Evolutionary conservation across 768 basidiomycete genomes (phyloP), one percentile per base, ranked within the genome.

Genomic region (Amanita inopinata): DNA sequence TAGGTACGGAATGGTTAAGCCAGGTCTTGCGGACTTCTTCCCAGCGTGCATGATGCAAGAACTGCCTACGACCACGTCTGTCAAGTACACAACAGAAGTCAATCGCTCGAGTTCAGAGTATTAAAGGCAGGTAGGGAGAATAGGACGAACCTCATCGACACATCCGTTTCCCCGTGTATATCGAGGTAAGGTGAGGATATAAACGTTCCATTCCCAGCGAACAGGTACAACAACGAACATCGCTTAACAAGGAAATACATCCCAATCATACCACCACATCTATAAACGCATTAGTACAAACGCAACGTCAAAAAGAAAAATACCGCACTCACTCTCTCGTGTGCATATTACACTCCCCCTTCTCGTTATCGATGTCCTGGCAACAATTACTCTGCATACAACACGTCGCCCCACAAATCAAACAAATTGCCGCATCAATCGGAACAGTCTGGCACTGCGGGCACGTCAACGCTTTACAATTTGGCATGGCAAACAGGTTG

Each of bases 311-410:
- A 50, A 40, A 38, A 22, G 33, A 24, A 34, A 22, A 45, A 42
- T 24, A n/a, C n/a, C n/a, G 23, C 5, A 80, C 91, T 56, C 56
- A 96, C 94, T 88, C 84, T 73, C 91, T 72, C 38, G 83, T 87
- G 57, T 98, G 96, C 70, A 86, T 76, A 57, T 97, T 99, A 59
- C 93, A 97, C 56, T 99, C 94, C 20, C 94, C 96, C 18, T 82
- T 65, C 11, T 71, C 66, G 32, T 80, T 76, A 20, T 78, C 71
- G 38, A 60, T 52, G 49, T 91, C 90, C 50, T 70, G 66, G 57
- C 96, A 99, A 55, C 96, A 99, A 48, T 92, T 82, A 51, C 88
- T 89, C 57, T 90, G 84, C 67, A 93, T 74, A 56, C 96, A 98
- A 7, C 85, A 78, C 10, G 83, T 79, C 36, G 77, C 67, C 0